These are phyloP conservation scores for Stemphylium vesicarium DNA, from an alignment of 2,329 filamentous ascomycete genomes.

Conservation along the genomic window DNA sequence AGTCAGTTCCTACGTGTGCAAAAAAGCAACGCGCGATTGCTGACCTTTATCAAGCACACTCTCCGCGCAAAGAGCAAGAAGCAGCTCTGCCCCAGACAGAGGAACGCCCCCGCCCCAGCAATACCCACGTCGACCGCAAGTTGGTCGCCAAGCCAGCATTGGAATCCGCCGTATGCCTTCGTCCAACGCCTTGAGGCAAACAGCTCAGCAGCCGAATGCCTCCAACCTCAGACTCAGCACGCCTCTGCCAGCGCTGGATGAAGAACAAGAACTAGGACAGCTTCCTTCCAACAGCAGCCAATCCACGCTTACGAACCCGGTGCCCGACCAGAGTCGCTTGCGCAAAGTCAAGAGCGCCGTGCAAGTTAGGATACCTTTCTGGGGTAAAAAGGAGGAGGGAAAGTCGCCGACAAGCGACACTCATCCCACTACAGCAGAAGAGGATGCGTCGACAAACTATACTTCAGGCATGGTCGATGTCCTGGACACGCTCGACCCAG, in stretches of 20 bases:
- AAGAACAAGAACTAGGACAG: conserved; percentile 33
- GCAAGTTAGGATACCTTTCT: conserved; percentile 36
- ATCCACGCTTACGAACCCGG: conserved; percentile 21
- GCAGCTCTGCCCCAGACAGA: conserved; percentile 34
- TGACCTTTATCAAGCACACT: conserved; percentile 25
- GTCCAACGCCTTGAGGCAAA: conserved; percentile 29
- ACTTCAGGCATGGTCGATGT: conserved; percentile 69
- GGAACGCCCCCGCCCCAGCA: conserved; percentile 23
- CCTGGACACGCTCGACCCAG: conserved; percentile 76
- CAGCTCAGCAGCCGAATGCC: conserved; percentile 26
- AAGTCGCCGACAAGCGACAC: conserved; percentile 5
- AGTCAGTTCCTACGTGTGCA: conserved; percentile 19
- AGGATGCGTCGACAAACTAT: conserved; percentile 54
- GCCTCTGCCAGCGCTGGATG: conserved; percentile 39
- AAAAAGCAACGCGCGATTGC: conserved; percentile 15
- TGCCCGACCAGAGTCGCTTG: conserved; percentile 27
- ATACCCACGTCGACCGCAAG: conserved; percentile 32
- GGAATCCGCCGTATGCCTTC: conserved; percentile 45
- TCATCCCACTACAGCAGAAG: neutral
- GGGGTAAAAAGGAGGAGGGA: conserved; percentile 26
- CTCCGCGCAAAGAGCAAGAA: conserved; percentile 28
- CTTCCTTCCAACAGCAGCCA: conserved; percentile 24
- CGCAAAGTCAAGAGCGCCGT: conserved; percentile 39
- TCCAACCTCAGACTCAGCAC: conserved; percentile 32
- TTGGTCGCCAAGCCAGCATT: conserved; percentile 45